Base-by-base conservation (phyloP, 1,284 basidiomycete species). In the Grifola frondosa region DNA sequence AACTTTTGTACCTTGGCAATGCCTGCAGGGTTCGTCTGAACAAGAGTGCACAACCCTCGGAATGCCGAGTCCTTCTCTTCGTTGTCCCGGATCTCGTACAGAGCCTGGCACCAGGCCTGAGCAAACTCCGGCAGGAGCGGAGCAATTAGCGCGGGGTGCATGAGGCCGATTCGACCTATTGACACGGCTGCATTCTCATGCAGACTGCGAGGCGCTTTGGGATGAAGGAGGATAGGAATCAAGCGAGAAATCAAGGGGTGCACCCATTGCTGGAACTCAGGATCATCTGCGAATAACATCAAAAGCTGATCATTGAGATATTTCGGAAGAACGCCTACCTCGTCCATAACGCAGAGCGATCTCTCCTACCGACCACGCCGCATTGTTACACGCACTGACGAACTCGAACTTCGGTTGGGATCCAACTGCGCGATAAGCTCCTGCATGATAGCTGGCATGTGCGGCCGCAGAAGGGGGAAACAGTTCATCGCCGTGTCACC, bases 61-160 rank as follows among this genome's bases (percentile, higher is more conserved):
- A 99, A 99, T 5, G 97, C 97, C n/a, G 93, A 97, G 62, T 98
- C 97, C 71, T 99, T 99, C 73, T 99, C 97, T 57, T 99, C 96
- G 61, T 99, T 99, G 64, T 99, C 97, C 57, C 97, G 89, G 65
- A 99, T 99, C 66, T 99, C 97, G 68, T 95, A 95, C 44, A 99
- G 70, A 7, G 96, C 94, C 57, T 93, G 89, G 67, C 96, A 98
- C 97, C 97, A 99, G 9, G 88, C 84, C 64, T 93, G 89, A 8
- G 94, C 92, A 65, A 97, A 99, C 53, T 91, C 85, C 6, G 84
- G 80, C 31, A 98, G 74, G 59, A 95, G 88, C 22, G 94, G 94
- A 12, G 96, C 93, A 29, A 99, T 92, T 19, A 91, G 67, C 17
- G 71, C 66, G 0, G 97, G 94, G 61, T 93, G 93, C 68, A 96